Base-by-base conservation (phyloP, 768 basidiomycete species). In the Russula sp. region DNA sequence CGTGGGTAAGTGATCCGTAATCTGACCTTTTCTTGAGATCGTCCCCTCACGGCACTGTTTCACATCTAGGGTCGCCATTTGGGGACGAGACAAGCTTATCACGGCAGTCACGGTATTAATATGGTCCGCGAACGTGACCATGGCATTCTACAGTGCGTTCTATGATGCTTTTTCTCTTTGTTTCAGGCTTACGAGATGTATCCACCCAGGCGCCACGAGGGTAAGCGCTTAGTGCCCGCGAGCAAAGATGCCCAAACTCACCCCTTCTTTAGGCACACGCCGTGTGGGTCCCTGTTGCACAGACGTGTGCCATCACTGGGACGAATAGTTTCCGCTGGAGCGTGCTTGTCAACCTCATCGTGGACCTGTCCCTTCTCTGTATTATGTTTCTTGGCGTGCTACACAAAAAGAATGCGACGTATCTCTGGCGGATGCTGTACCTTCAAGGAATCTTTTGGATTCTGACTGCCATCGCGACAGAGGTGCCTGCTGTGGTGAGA, bases 361-460 rank as follows among this genome's bases (percentile, higher is more conserved):
- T 55, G n/a, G 66, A 66, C 57, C 37, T 65, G 35, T 53, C 63
- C 0, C 55, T 66, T 20, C 54, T 66, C 4, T 42, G 48, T 50
- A 56, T 66, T 20, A 66, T 66, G 66, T 59, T 66, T 20, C 2
- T 57, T 16, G 66, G 66, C n/a, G 66, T 66, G 7, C 22, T 66
- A 18, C 40, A 42, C 0, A 66, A 66, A 55, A 59, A 56, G 54
- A 66, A 66, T 31, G 57, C 57, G 20, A 66, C 66, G 1, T 45
- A 49, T 54, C 66, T 66, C 13, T 66, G 66, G 66, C 57, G 59
- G 40, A 60, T 66, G 66, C 59, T 66, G 35, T 66, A 65, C 51
- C 14, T 66, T 47, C 66, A 66, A 18, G 55, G 63, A 14, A 50
- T 66, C 10, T 64, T 58, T 31, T 66, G 65, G 65, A 64, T 66